phyloP scores from a whole-genome alignment of 2,329 filamentous ascomycete species.

The Bipolaris zeicola region DNA sequence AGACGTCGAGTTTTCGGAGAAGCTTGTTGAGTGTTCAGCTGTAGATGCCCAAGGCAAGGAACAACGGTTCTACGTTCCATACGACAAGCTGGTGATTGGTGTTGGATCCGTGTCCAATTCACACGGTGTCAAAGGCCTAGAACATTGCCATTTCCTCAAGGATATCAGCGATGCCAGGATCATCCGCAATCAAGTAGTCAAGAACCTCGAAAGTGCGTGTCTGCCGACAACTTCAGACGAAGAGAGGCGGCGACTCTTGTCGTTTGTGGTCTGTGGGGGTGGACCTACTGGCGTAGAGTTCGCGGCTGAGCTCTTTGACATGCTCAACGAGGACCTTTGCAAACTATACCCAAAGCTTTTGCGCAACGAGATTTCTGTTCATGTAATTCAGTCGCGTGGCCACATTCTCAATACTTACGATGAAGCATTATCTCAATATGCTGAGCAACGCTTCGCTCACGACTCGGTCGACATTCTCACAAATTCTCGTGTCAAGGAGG shows the following conservation, averaged over 20 bases:
- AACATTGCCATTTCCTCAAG: slow-evolving; percentile 94
- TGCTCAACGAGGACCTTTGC: slow-evolving; percentile 92
- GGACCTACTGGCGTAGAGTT: slow-evolving; percentile 98
- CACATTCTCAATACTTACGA: slow-evolving; percentile 99
- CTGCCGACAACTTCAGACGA: slow-evolving; percentile 90
- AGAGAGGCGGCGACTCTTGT: slow-evolving; percentile 83
- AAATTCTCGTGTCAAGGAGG: slow-evolving; percentile 91
- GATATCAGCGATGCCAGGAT: slow-evolving; percentile 88
- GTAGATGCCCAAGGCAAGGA: slow-evolving; percentile 72
- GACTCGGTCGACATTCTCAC: slow-evolving; percentile 92
- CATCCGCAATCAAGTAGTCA: slow-evolving; percentile 86
- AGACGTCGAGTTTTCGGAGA: slow-evolving; percentile 88
- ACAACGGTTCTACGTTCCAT: slow-evolving; percentile 87
- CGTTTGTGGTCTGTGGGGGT: slow-evolving; percentile 94
- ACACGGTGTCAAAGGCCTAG: slow-evolving; percentile 92
- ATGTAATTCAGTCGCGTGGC: slow-evolving; percentile 90
- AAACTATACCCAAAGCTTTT: slow-evolving; percentile 77
- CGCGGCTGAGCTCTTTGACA: slow-evolving; percentile 92
- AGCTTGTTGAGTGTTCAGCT: slow-evolving; percentile 86
- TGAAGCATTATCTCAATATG: slow-evolving; percentile 88
- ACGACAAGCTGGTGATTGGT: slow-evolving; percentile 93
- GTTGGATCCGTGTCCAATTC: slow-evolving; percentile 93
- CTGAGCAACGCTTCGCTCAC: slow-evolving; percentile 86
- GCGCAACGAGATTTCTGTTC: slow-evolving; percentile 97
- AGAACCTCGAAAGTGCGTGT: slow-evolving; percentile 88